Evolutionary conservation across 192 early-diverging fungal genomes (phyloP), one percentile per base, ranked within the genome.

Genomic region (Coemansia sp.): DNA sequence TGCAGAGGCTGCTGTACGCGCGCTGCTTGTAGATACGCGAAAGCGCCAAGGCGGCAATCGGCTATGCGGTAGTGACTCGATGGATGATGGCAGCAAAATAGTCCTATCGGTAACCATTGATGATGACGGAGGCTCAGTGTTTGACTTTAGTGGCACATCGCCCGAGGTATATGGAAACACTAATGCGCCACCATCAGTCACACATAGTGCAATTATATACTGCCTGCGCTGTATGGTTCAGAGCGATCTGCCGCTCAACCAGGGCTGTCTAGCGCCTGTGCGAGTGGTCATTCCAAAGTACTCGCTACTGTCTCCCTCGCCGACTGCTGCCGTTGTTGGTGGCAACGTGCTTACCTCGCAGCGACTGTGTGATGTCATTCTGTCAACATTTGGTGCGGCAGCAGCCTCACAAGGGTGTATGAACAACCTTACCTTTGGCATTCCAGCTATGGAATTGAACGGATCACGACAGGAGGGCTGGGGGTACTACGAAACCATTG

Each of bases 401-500:
- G 94, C 95, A 3, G 95, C 97, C 0, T 92, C 90, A 24, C 95
- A 99, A 75, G 90, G 97, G 0, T 94, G 93, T 75, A 93, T 91
- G 86, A 99, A 99, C 86, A 99, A 99, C 68, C 81, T 99, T 54
- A 98, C 97, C 3, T 99, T 99, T 75, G 97, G 97, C 7, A 81
- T 88, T 7, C 78, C 83, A 14, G 69, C 70, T 10, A 44, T 59
- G 3, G 67, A 77, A 31, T 48, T 64, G 2, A 67, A 81, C 35
- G 79, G 75, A 40, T 41, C 37, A 36, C 71, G 57, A 19, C 67
- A 73, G 21, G 87, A 91, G 3, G 94, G 94, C 29, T 97, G 94
- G 89, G 95, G 95, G 21, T 98, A 98, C 70, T 97, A 97, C 79
- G 95, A 99, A 76, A 98, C 95, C 7, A 96, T 98, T 69, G 92